Base-by-base conservation (phyloP, 441 rosid species). In the Populus hybrid region DNA sequence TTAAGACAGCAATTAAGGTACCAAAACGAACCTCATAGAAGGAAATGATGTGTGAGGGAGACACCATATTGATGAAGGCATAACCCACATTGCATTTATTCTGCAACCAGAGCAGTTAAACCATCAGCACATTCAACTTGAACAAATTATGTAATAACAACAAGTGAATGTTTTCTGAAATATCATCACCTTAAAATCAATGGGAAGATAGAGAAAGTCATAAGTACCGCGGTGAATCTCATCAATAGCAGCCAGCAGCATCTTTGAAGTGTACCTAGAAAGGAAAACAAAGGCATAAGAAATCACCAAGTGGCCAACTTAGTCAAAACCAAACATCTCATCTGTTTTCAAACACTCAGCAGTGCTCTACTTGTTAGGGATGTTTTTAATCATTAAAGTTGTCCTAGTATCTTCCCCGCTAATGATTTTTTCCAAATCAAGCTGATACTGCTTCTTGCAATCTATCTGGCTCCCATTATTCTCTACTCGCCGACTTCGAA, bases 81-180 rank as follows among this genome's bases (percentile, higher is more conserved):
- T 97, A 97, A 30, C 99, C 99, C 86, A 97, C 99, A 73, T 97
- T 97, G 91, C 99, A 97, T 80, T 97, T 97, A 84, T 97, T 97
- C 99, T 97, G 95, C 92, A 79, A 71, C 14, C 42, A 81, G 24
- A 80, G 64, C 79, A 28, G 68, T 24, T 71, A 19, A 1, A 66
- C 23, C 7, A 36, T 57, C 34, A 5, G 42, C 70, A 67, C 74
- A 34, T 74, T 72, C 72, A 76, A 24, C 30, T 61, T 7, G 26
- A 73, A 18, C 4, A 70, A 63, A 42, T 16, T 19, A 2, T 23
- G 35, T 7, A 5, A 40, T 75, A 40, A 35, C 36, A 14, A 50
- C n/a, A 28, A 65, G 9, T 16, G 3, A 18, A 26, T 19, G 1
- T 70, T 21, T 21, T 67, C 61, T 59, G 32, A 75, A 34, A 26